phyloP scores from a whole-genome alignment of 805 yeast species.

The Candida glaebosa region DNA sequence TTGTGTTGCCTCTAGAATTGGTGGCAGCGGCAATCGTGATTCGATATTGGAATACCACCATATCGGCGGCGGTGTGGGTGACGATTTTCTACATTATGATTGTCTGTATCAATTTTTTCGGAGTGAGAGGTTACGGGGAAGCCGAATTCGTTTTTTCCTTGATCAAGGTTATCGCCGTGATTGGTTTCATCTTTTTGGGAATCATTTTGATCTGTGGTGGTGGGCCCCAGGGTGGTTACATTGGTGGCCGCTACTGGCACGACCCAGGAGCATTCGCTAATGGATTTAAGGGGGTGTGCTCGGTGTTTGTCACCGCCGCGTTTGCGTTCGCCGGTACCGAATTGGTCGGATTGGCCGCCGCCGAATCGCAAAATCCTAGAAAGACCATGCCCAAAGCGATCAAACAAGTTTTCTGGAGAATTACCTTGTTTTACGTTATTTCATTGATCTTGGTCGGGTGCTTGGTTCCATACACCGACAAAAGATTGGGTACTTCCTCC shows the following conservation, averaged over 20 bases:
- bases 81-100: slow-evolving; percentile 47
- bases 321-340: slow-evolving; percentile 37
- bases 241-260: slow-evolving; percentile 48
- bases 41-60: slow-evolving; percentile 47
- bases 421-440: slow-evolving; percentile 32
- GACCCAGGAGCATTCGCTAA: slow-evolving; percentile 51
- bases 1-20: slow-evolving; percentile 53
- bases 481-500: slow-evolving; percentile 33
- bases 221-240: slow-evolving; percentile 44
- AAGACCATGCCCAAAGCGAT: slow-evolving; percentile 32
- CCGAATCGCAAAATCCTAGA: slow-evolving; percentile 32
- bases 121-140: slow-evolving; percentile 55
- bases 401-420: slow-evolving; percentile 38
- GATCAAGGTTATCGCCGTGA: slow-evolving; percentile 46
- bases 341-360: slow-evolving; percentile 35
- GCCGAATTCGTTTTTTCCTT: slow-evolving; percentile 50
- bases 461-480: slow-evolving; percentile 21
- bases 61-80: slow-evolving; percentile 60
- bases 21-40: slow-evolving; percentile 57
- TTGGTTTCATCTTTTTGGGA: slow-evolving; percentile 46
- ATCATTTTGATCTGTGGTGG: slow-evolving; percentile 51
- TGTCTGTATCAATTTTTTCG: slow-evolving; percentile 46
- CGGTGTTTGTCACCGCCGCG: slow-evolving; percentile 36
- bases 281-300: slow-evolving; percentile 38
- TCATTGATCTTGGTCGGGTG: slow-evolving; percentile 23